Percentiles rank a stretch among this genome's conserved stretches.
Evolutionary conservation across 1,139 yeast genomes (phyloP).

Genomic region (Zygoascus meyerae): DNA sequence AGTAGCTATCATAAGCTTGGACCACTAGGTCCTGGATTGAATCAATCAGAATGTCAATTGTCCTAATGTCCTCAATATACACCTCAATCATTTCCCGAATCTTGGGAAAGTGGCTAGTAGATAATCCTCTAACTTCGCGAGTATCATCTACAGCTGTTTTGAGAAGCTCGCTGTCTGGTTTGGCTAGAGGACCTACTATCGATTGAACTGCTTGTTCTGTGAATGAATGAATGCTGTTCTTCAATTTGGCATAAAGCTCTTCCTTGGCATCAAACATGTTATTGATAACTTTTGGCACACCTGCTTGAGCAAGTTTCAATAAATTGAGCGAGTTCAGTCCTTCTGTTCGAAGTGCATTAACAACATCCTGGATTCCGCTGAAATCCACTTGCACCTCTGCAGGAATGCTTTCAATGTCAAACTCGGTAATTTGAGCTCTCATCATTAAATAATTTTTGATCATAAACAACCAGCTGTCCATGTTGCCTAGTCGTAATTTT

Average conservation of each 20-base stretch:
- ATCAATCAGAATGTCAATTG: conserved; percentile 48
- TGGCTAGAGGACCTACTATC: conserved; percentile 31
- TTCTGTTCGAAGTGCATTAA: conserved; percentile 40
- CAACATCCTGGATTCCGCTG: conserved; percentile 54
- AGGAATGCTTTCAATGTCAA: conserved; percentile 73
- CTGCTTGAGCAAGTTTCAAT: conserved; percentile 55
- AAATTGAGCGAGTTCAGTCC: conserved; percentile 34
- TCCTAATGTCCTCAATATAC: conserved; percentile 43
- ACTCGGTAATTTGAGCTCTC: conserved; percentile 64
- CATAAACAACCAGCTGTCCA: conserved; percentile 61
- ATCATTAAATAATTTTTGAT: conserved; percentile 67
- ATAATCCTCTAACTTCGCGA: conserved; percentile 43
- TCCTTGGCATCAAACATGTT: conserved; percentile 80
- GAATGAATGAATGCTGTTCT: conserved; percentile 63
- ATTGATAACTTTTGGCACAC: conserved; percentile 77
- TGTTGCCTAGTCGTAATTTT: conserved; percentile 38
- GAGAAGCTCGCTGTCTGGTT: conserved; percentile 16
- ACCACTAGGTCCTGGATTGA: conserved; percentile 54
- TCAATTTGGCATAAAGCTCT: conserved; percentile 68
- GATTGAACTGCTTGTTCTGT: conserved; percentile 39
- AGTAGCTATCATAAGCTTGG: conserved; percentile 44
- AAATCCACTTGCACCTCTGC: conserved; percentile 73
- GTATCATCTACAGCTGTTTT: conserved; percentile 31
- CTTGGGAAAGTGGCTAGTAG: conserved; percentile 49
- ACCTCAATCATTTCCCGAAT: conserved; percentile 45